Percentiles rank a stretch among this genome's conserved stretches.
Evolutionary conservation across 805 yeast species (phyloP).

Genomic region (Ogataea neopini): DNA sequence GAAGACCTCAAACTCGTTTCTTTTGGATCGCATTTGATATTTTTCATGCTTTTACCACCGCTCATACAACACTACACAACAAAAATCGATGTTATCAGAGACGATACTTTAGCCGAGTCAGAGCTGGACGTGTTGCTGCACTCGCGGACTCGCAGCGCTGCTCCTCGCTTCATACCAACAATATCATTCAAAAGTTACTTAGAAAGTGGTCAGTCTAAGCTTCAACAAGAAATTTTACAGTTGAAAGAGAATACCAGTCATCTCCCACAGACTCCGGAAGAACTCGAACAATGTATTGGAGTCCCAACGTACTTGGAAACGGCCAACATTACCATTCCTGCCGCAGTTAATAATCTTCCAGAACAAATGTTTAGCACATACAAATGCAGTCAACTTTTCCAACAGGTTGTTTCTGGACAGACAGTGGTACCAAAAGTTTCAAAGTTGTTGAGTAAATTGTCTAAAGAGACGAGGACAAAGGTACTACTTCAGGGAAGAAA

Average conservation of each 20-base stretch:
- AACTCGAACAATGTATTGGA: conserved; percentile 20
- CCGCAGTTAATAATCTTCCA: conserved; percentile 11
- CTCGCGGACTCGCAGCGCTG: neutral
- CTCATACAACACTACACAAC: conserved; percentile 31
- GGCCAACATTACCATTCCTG: conserved; percentile 12
- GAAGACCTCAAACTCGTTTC: conserved; percentile 33
- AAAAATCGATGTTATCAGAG: conserved; percentile 31
- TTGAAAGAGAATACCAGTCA: neutral
- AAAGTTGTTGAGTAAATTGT: neutral
- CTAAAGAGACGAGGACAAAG: neutral
- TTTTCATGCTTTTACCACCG: conserved; percentile 33
- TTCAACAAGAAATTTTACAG: neutral
- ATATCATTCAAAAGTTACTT: neutral
- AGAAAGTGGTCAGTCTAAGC: neutral
- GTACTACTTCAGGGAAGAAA: neutral
- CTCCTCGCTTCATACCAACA: neutral
- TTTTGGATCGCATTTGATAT: conserved; percentile 34
- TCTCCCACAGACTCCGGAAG: conserved; percentile 26
- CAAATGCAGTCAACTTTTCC: neutral
- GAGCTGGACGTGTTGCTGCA: conserved; percentile 7
- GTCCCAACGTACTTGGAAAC: conserved; percentile 16
- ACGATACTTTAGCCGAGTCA: conserved; percentile 27
- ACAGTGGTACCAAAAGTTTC: neutral
- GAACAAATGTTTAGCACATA: neutral
- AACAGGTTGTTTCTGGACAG: conserved; percentile 1